Evolutionary conservation across 2,329 filamentous ascomycete species (phyloP), one percentile per base, ranked within the genome.

Genomic region (Coleophoma crateriformis): DNA sequence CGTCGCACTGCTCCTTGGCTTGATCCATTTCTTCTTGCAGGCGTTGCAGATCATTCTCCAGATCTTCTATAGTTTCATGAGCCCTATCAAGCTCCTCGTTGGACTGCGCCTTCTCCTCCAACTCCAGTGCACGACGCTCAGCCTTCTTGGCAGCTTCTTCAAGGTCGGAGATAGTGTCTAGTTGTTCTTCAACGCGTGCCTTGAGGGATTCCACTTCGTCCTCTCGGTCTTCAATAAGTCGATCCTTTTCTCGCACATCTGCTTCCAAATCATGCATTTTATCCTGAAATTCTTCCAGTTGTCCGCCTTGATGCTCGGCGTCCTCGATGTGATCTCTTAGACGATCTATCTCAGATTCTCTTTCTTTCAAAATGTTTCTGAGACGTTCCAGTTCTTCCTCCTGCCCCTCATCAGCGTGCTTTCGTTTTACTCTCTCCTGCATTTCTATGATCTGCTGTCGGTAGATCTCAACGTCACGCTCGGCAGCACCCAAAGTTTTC

Each of bases 391-490:
- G 64, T 61, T 84, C 82, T 20, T 71, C 72, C 46, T 81, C 82
- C 57, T 89, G 78, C 51, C 76, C 81, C 56, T 90, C 83, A 60
- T 90, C 84, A 11, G 79, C 80, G 55, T 90, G 84, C 61, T 86
- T 87, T 60, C 81, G 81, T 68, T 89, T 90, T 48, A 89, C 78
- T 61, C 87, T 88, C 52, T 95, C 87, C 54, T 91, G 87, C 52
- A 95, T 81, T 54, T 95, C 88, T 49, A 85, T 71, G 56, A 96
- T 82, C 64, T 96, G 88, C 59, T 87, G 77, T 48, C 87, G 82
- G 66, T 95, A 96, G 51, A 78, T 78, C 63, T 96, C 91, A 3
- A 97, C 77, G 53, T 96, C 90, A 56, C 84, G 85, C 71, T 97
- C 91, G 3, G 92, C 91, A 19, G 83, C 79, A 17, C 81, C 81